These are phyloP conservation scores for Aethionema arabicum DNA, from an alignment of 345 rosid species.

Conservation along the genomic window DNA sequence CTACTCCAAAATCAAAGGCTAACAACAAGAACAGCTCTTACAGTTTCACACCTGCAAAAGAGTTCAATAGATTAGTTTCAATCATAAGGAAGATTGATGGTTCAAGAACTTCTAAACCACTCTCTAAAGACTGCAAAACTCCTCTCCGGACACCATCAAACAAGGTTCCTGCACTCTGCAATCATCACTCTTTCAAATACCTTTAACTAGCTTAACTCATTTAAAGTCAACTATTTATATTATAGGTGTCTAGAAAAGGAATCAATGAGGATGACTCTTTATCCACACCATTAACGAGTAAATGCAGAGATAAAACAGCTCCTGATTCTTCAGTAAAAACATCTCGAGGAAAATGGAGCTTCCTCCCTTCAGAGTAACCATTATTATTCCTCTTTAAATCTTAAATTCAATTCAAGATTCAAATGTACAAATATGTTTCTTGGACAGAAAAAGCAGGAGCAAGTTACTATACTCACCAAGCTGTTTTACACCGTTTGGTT, in stretches of 20 bases:
- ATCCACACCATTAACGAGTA: slow-evolving; percentile 56
- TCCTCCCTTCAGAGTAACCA: slow-evolving; percentile 76
- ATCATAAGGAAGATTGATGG: slow-evolving; percentile 61
- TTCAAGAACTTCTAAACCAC: slow-evolving; percentile 49
- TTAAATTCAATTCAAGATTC: slow-evolving; percentile 33
- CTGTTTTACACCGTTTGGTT: slow-evolving; percentile 60
- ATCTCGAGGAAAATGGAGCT: slow-evolving; percentile 56
- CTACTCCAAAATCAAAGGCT: slow-evolving; percentile 49
- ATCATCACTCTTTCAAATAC: slow-evolving; percentile 3
- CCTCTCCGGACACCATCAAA: slow-evolving; percentile 61
- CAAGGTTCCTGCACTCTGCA: slow-evolving; percentile 38
- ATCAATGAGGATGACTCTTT: slow-evolving; percentile 42
- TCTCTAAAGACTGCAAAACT: slow-evolving; percentile 54
- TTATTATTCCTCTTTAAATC: neutral
- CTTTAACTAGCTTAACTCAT: neutral
- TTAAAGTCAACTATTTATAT: slow-evolving; percentile 16
- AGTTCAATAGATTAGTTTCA: slow-evolving; percentile 56
- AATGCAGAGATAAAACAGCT: slow-evolving; percentile 52
- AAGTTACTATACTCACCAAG: slow-evolving; percentile 55
- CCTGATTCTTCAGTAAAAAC: slow-evolving; percentile 54
- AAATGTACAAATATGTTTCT: slow-evolving; percentile 34
- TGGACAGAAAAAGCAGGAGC: slow-evolving; percentile 44
- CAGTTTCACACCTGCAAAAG: slow-evolving; percentile 69
- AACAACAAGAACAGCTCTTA: slow-evolving; percentile 43
- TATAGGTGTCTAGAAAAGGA: slow-evolving; percentile 45